Conservation (phyloP, 805 yeast species). For the Candida insectorum region DNA sequence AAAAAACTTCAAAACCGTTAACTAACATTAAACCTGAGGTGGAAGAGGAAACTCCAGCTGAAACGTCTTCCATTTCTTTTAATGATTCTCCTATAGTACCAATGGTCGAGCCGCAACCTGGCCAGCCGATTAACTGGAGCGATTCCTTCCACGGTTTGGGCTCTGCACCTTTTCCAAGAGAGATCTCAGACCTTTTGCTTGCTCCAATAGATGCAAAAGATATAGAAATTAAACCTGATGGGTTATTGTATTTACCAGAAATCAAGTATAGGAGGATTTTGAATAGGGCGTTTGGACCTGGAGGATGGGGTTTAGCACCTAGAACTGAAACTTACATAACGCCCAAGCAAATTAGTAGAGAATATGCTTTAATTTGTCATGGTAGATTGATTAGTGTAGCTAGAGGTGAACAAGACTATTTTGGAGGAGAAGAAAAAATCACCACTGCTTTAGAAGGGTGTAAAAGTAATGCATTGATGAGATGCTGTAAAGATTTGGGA, state of each 20-base stretch:
- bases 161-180: conserved; percentile 63
- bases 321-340: conserved; percentile 81
- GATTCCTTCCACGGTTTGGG: conserved; percentile 87
- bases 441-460: conserved; percentile 98
- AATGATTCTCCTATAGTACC: conserved; percentile 9
- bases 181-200: conserved; percentile 56
- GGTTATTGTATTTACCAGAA: conserved; percentile 87
- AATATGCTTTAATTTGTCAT: conserved; percentile 81
- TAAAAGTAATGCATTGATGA: conserved; percentile 92
- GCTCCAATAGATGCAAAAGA: conserved; percentile 66
- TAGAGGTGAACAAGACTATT: conserved; percentile 93
- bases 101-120: background rate
- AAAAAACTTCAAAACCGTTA: conserved; percentile 4
- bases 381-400: conserved; percentile 90
- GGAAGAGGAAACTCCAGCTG: background rate
- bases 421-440: conserved; percentile 72
- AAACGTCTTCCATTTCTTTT: conserved; percentile 1
- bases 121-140: conserved; percentile 63
- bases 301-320: conserved; percentile 98
- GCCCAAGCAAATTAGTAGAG: conserved; percentile 74
- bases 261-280: conserved; percentile 89
- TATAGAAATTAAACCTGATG: conserved; percentile 94
- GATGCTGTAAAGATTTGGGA: conserved; percentile 96
- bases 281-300: conserved; percentile 94
- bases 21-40: conserved; percentile 1